Conservation (phyloP, 495 filamentous ascomycete species). For the Aspergillus leporis region DNA sequence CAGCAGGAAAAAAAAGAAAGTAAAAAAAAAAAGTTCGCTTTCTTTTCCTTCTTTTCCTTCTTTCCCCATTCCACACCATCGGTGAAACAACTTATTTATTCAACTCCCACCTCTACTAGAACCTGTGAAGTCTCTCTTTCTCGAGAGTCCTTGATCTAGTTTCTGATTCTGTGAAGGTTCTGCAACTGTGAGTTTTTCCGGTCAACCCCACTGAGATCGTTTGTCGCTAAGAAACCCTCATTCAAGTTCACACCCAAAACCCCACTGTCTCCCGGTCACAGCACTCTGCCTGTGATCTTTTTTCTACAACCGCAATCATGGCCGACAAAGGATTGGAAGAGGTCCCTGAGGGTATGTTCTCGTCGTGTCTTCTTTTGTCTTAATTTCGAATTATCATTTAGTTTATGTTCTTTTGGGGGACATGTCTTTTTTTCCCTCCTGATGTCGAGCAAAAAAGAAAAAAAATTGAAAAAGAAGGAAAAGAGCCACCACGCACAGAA, state of each 20-base stretch:
- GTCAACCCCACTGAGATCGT: conserved; percentile 34
- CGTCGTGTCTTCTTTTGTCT: conserved; percentile 14
- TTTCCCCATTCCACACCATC: conserved; percentile 35
- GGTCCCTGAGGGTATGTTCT: conserved; percentile 76
- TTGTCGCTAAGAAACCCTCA: conserved; percentile 37
- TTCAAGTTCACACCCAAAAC: conserved; percentile 30
- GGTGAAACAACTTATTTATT: conserved; percentile 27
- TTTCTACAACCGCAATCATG: conserved; percentile 79
- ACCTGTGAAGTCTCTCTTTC: conserved; percentile 31
- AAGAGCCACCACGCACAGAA: neutral
- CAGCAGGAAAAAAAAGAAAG: conserved; percentile 12
- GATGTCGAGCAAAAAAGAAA: conserved; percentile 11
- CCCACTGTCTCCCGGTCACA: conserved; percentile 54
- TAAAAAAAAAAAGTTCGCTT: conserved; percentile 20
- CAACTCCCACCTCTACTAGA: conserved; percentile 35
- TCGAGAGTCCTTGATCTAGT: conserved; percentile 48
- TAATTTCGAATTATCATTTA: conserved; percentile 22
- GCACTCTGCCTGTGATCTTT: conserved; percentile 73
- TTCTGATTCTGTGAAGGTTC: conserved; percentile 8
- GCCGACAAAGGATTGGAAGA: conserved; percentile 97
- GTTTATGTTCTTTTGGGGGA: conserved; percentile 12
- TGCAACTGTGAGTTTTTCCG: conserved; percentile 27
- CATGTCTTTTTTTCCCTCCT: conserved; percentile 25
- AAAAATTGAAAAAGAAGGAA: conserved; percentile 4
- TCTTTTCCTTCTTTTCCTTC: conserved; percentile 37